phyloP scores from a whole-genome alignment of 2,329 filamentous ascomycete species.

The Fusarium mexicanum region DNA sequence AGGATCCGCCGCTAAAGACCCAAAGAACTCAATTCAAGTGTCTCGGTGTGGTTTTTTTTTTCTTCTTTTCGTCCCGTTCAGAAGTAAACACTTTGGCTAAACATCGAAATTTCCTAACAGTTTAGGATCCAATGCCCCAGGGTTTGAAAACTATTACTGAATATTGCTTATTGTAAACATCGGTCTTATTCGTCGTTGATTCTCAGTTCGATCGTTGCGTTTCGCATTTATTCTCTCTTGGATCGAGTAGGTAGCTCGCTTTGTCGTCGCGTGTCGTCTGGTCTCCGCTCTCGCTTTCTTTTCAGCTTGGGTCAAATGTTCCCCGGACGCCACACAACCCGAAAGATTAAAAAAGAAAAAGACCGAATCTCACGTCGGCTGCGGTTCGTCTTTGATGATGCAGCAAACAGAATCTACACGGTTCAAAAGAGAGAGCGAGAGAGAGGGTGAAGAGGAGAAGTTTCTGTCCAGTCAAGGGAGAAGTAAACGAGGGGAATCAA shows the following conservation, averaged over 20 bases:
- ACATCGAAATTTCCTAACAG: conserved; percentile 17
- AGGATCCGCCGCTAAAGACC: neutral
- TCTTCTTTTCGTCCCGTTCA: conserved; percentile 1
- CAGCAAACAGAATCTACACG: neutral
- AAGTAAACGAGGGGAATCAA: conserved; percentile 23
- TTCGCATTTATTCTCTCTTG: conserved; percentile 13
- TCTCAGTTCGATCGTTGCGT: conserved; percentile 14
- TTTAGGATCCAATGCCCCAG: neutral
- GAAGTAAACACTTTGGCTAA: conserved; percentile 17
- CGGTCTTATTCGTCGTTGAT: conserved; percentile 10
- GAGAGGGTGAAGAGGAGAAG: conserved; percentile 14
- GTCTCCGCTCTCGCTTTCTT: conserved; percentile 19
- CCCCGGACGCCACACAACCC: conserved; percentile 18
- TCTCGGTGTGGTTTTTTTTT: neutral
- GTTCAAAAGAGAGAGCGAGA: neutral
- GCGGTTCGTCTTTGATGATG: conserved; percentile 6
- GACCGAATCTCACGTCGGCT: neutral
- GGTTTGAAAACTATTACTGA: conserved; percentile 22
- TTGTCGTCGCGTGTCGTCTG: conserved; percentile 18
- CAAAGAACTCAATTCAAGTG: conserved; percentile 15
- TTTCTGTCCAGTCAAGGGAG: conserved; percentile 21
- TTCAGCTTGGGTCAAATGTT: conserved; percentile 9
- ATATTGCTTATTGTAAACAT: conserved; percentile 4
- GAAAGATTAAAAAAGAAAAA: conserved; percentile 7
- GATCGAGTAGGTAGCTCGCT: neutral